Percentiles rank a stretch among this genome's conserved stretches.
Evolutionary conservation across 768 basidiomycete genomes (phyloP).

Genomic region (Russula griseocarnosa): DNA sequence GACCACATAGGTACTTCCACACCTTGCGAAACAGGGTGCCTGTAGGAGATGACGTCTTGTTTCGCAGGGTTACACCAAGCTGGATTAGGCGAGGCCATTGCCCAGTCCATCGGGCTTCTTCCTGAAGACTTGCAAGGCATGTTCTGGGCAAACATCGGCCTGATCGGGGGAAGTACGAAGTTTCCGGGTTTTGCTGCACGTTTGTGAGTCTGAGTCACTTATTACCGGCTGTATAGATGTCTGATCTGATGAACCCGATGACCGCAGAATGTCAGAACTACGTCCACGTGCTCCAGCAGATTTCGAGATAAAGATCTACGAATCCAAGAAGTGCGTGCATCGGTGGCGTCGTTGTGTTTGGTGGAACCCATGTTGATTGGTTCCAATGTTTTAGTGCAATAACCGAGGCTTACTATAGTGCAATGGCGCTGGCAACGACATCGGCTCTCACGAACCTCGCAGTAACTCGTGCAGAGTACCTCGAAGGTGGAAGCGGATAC

Average conservation of each 20-base stretch:
- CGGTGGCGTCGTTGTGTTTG: constrained; percentile 8
- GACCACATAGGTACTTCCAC: constrained; percentile 71
- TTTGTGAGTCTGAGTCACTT: constrained; percentile 64
- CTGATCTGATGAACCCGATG: neutral
- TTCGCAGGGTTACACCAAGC: constrained; percentile 68
- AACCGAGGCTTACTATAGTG: constrained; percentile 61
- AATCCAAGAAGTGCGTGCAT: constrained; percentile 64
- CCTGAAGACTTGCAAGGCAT: constrained; percentile 82
- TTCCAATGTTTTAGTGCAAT: constrained; percentile 46
- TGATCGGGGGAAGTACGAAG: constrained; percentile 79
- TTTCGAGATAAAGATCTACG: constrained; percentile 67
- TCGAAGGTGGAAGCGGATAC: constrained; percentile 74
- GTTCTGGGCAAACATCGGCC: constrained; percentile 93
- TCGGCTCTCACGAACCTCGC: constrained; percentile 49
- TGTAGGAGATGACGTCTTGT: constrained; percentile 10
- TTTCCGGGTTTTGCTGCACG: constrained; percentile 70
- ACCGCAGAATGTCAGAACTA: constrained; percentile 62
- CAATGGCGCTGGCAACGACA: constrained; percentile 52
- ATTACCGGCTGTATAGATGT: too few relatives aligned
- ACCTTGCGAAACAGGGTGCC: constrained; percentile 5
- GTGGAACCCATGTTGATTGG: neutral
- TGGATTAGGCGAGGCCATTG: constrained; percentile 73
- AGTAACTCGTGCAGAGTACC: constrained; percentile 79
- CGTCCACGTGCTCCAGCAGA: constrained; percentile 78
- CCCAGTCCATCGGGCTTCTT: constrained; percentile 67